Evolutionary conservation across 2,329 filamentous ascomycete genomes (phyloP).

Genomic region (Cladophialophora exuberans): DNA sequence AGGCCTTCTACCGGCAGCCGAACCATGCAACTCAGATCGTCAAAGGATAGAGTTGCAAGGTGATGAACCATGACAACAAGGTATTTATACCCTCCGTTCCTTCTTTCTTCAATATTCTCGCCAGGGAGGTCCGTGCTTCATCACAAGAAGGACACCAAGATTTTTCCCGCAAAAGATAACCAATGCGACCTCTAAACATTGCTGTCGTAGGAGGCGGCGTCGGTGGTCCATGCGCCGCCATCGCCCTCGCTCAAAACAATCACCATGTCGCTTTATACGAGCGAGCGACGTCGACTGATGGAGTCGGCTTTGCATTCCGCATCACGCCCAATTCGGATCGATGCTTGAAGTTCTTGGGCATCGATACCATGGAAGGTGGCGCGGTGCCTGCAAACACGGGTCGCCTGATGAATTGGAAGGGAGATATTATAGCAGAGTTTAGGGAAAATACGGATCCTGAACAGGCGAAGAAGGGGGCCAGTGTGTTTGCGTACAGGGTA

Average conservation of each 20-base stretch:
- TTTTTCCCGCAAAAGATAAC: not conserved
- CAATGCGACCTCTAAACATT: not conserved
- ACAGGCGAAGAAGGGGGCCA: not conserved
- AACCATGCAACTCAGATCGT: no score
- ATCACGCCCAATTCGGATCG: not conserved
- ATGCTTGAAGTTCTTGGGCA: not conserved
- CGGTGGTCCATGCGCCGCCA: not conserved
- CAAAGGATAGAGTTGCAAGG: no score
- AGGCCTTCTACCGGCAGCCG: no score
- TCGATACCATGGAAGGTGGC: not conserved
- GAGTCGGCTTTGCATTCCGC: constrained; percentile 1
- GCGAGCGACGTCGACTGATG: not conserved
- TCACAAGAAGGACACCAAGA: not conserved
- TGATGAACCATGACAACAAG: no score
- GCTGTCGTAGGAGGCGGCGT: not conserved
- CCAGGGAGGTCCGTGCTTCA: not conserved
- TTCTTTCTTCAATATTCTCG: no score
- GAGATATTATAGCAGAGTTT: not conserved
- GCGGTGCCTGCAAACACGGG: not conserved
- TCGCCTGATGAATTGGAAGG: not conserved
- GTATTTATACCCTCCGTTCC: no score
- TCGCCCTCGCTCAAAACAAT: not conserved
- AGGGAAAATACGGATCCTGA: not conserved
- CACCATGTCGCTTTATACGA: not conserved
- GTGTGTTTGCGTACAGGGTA: constrained; percentile 8